Evolutionary conservation across 768 basidiomycete species (phyloP).

Genomic region (Favolaschia claudopus): DNA sequence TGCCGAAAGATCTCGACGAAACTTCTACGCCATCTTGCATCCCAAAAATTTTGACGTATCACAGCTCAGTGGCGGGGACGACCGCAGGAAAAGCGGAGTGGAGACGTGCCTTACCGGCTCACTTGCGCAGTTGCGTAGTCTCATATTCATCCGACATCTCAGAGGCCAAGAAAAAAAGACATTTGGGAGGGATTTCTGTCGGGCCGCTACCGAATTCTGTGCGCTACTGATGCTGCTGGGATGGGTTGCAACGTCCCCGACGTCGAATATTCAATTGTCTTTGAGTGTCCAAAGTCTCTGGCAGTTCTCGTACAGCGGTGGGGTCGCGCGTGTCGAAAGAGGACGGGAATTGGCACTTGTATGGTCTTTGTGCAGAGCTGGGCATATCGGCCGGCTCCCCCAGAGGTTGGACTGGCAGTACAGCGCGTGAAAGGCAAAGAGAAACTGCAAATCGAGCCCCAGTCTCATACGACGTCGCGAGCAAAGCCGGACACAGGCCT

Average conservation of each 20-base stretch:
- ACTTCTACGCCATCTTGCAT: slow-evolving; percentile 14
- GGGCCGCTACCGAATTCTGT: slow-evolving; percentile 31
- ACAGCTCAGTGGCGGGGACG: slow-evolving; percentile 14
- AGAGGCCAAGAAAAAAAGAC: slow-evolving; percentile 26
- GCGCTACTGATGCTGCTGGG: slow-evolving; percentile 40
- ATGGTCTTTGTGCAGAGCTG: slow-evolving; percentile 22
- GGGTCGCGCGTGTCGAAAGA: slow-evolving; percentile 17
- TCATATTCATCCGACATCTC: slow-evolving; percentile 27
- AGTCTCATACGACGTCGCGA: not conserved
- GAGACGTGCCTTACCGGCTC: slow-evolving; percentile 24
- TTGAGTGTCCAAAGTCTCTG: slow-evolving; percentile 30
- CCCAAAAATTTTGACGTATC: slow-evolving; percentile 25
- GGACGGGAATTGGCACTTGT: slow-evolving; percentile 6
- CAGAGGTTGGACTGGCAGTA: not conserved
- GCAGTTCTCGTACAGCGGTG: slow-evolving; percentile 29
- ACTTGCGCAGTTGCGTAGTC: slow-evolving; percentile 27
- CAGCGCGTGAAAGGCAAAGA: not conserved
- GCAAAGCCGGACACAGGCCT: slow-evolving; percentile 15
- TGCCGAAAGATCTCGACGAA: slow-evolving; percentile 17
- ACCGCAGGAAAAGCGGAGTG: slow-evolving; percentile 6
- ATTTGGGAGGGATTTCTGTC: slow-evolving; percentile 19
- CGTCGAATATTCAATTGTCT: slow-evolving; percentile 30
- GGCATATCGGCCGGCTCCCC: slow-evolving; percentile 17
- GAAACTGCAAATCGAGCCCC: slow-evolving; percentile 1
- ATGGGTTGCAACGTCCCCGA: slow-evolving; percentile 42